Percentiles rank a stretch among this genome's conserved stretches.
Conservation (phyloP, 1,284 basidiomycete species). For the Apiotrichum mycotoxinovorans region DNA sequence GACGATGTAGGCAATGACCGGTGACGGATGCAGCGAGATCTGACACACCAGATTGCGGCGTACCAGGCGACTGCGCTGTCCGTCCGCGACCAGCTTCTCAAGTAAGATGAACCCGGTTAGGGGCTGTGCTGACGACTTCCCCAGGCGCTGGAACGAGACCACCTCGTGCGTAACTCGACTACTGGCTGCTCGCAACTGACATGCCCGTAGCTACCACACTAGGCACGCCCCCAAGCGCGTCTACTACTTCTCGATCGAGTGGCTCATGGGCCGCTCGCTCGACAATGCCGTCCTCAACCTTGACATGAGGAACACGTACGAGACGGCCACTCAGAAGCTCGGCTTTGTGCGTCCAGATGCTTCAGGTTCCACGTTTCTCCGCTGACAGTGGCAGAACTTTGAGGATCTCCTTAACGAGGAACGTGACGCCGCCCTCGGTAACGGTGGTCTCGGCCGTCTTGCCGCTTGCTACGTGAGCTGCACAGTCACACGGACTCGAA, state of each 20-base stretch:
- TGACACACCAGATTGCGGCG: conserved; percentile 42
- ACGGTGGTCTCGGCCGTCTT: conserved; percentile 76
- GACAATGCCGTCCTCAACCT: conserved; percentile 88
- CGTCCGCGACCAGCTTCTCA: conserved; percentile 75
- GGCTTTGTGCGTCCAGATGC: conserved; percentile 53
- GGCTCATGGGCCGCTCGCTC: conserved; percentile 70
- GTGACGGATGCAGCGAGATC: conserved; percentile 28
- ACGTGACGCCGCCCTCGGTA: conserved; percentile 83
- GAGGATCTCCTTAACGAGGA: conserved; percentile 82
- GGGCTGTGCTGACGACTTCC: not conserved
- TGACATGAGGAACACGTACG: conserved; percentile 70
- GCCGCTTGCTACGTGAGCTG: conserved; percentile 78
- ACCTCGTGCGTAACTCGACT: conserved; percentile 26
- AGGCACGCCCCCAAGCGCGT: conserved; percentile 54
- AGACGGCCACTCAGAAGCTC: conserved; percentile 64
- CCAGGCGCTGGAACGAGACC: conserved; percentile 49
- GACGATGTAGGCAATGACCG: conserved; percentile 76
- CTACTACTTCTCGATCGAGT: conserved; percentile 81
- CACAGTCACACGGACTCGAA: too few relatives aligned
- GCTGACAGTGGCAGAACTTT: conserved; percentile 54
- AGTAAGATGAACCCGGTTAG: conserved; percentile 14
- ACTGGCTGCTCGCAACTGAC: not conserved
- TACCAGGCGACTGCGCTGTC: conserved; percentile 57
- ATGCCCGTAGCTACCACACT: conserved; percentile 39
- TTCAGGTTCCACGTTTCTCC: not conserved